Evolutionary conservation across 495 filamentous ascomycete species (phyloP).

Genomic region (Neurospora pannonica): DNA sequence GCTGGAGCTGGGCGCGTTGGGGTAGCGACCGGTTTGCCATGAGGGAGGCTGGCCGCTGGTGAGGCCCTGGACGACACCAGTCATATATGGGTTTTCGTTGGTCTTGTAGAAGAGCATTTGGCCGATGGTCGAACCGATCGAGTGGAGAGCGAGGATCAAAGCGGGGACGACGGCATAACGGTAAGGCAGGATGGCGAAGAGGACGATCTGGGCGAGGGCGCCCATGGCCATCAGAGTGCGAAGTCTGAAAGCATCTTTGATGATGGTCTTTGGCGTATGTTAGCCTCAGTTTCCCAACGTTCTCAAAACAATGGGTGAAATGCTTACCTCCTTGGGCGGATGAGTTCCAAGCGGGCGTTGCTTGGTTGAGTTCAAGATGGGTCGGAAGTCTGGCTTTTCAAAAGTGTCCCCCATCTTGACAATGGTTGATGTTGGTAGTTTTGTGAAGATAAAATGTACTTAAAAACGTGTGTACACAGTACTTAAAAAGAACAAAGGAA

Average conservation of each 20-base stretch:
- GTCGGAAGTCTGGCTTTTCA: not conserved
- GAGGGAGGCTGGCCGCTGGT: conserved; percentile 6
- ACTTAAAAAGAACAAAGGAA: not conserved
- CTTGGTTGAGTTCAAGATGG: not conserved
- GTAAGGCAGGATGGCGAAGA: conserved; percentile 29
- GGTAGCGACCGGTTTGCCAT: not conserved
- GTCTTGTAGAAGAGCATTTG: not conserved
- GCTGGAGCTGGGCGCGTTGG: not conserved
- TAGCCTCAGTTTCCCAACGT: not conserved
- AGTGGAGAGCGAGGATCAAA: conserved; percentile 23
- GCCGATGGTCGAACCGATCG: conserved; percentile 19
- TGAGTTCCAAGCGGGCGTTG: not conserved
- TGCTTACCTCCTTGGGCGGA: not conserved
- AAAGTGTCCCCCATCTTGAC: not conserved
- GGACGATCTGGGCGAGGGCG: conserved; percentile 28
- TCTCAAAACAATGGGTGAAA: not conserved
- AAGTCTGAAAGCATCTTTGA: conserved; percentile 23
- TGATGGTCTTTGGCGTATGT: not conserved
- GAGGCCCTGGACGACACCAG: conserved; percentile 1
- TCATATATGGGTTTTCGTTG: not conserved
- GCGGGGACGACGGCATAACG: conserved; percentile 26
- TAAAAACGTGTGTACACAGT: not conserved
- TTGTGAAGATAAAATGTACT: not conserved
- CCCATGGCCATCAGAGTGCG: conserved; percentile 36
- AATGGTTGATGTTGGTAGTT: not conserved